Percentiles rank a stretch among this genome's conserved stretches.
These are phyloP conservation scores for Tilletia walkeri DNA, from an alignment of 1,284 basidiomycete species.

Conservation along the genomic window DNA sequence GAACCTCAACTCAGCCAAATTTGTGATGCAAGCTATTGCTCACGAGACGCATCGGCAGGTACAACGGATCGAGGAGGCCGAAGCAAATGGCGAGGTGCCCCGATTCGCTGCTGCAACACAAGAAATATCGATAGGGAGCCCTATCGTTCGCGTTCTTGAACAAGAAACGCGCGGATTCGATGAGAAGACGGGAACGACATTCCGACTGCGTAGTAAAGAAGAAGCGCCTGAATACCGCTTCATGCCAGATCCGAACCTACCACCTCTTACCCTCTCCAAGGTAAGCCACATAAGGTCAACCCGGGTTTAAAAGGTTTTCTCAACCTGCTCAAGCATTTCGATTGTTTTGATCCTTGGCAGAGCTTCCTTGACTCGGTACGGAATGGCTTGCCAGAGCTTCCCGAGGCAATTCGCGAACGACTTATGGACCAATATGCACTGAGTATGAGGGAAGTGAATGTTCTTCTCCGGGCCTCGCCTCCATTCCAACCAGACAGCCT, in stretches of 20 bases:
- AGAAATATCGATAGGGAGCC: no score
- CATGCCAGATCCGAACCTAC: conserved; percentile 95
- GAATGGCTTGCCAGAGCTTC: conserved; percentile 73
- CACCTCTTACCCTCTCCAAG: conserved; percentile 65
- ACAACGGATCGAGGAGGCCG: conserved; percentile 62
- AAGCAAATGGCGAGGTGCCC: conserved; percentile 34
- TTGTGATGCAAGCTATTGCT: conserved; percentile 78
- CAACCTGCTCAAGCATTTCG: neutral
- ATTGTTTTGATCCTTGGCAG: neutral
- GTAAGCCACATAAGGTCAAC: conserved; percentile 6
- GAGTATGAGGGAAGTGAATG: conserved; percentile 59
- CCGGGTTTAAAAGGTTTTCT: conserved; percentile 52
- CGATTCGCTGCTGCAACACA: neutral
- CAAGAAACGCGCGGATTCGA: conserved; percentile 93
- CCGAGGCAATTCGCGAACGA: conserved; percentile 66
- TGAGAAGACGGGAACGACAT: conserved; percentile 77
- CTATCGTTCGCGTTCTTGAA: conserved; percentile 54
- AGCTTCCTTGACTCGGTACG: conserved; percentile 61
- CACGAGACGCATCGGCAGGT: conserved; percentile 74
- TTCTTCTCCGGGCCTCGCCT: conserved; percentile 39
- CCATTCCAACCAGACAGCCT: conserved; percentile 63
- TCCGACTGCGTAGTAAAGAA: conserved; percentile 80
- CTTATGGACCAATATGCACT: conserved; percentile 65
- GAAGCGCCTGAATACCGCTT: conserved; percentile 94
- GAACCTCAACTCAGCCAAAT: conserved; percentile 88